phyloP scores from a whole-genome alignment of 139 green algal genomes.

The Gonium pectorale region DNA sequence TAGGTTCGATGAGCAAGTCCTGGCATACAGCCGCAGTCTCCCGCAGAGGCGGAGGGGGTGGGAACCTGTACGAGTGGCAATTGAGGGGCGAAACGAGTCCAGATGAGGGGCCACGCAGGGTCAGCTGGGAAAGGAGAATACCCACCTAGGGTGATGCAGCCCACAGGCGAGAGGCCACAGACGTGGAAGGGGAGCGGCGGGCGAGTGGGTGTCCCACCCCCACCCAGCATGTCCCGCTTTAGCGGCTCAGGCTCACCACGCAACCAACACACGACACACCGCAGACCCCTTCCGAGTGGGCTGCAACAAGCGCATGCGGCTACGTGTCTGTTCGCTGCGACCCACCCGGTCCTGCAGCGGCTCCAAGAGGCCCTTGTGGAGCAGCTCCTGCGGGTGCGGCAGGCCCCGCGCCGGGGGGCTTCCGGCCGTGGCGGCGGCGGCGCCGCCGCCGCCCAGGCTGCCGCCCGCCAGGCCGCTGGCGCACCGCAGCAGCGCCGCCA shows the following conservation, averaged over 20 bases:
- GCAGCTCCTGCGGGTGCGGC: constrained; percentile 38
- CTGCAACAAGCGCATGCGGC: not conserved
- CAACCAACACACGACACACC: not conserved
- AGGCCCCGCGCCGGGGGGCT: constrained; percentile 33
- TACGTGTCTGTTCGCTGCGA: not conserved
- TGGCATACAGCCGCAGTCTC: not conserved
- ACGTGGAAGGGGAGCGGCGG: no score
- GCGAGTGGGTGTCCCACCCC: not conserved
- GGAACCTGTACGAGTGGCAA: not conserved
- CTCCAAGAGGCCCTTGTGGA: constrained; percentile 12
- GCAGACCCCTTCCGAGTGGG: not conserved
- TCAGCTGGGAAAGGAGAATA: no score
- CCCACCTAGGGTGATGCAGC: no score
- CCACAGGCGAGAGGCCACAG: no score
- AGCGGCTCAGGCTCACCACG: not conserved
- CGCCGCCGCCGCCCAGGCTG: no score
- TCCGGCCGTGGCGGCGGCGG: no score
- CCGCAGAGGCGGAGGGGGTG: not conserved
- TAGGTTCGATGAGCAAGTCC: not conserved
- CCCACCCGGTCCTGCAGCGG: constrained; percentile 37
- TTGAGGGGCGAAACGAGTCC: no score
- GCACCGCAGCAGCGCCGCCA: no score
- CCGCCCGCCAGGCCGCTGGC: no score
- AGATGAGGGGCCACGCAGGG: no score
- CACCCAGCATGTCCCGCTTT: not conserved